phyloP scores from a whole-genome alignment of 306 rosid genomes.

The Aeschynomene evenia region DNA sequence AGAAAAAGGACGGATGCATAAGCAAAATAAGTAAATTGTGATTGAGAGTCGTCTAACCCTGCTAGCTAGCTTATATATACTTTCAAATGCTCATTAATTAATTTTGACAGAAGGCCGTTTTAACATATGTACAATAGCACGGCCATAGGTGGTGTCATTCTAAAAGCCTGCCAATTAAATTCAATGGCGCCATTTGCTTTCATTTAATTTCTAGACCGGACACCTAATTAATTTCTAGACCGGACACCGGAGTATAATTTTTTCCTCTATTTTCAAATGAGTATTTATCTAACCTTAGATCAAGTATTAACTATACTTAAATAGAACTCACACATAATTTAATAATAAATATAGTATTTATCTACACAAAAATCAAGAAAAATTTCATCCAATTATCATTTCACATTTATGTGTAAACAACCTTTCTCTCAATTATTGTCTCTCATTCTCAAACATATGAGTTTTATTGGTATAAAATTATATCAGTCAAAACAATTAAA shows the following conservation, averaged over 20 bases:
- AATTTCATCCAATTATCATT: no score
- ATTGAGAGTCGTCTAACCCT: neutral
- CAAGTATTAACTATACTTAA: no score
- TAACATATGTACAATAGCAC: slow-evolving; percentile 6
- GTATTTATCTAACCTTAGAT: no score
- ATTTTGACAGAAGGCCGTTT: neutral
- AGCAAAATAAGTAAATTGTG: neutral
- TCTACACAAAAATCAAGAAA: no score
- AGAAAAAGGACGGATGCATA: neutral
- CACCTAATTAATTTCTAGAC: neutral
- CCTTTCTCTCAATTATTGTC: no score
- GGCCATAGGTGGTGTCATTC: neutral
- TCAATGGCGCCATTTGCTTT: neutral
- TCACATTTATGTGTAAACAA: no score
- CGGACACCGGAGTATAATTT: no score
- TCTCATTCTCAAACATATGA: neutral
- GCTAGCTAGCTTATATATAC: neutral
- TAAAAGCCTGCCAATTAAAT: slow-evolving; percentile 26
- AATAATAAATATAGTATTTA: no score
- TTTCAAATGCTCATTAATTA: slow-evolving; percentile 7
- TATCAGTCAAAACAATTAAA: no score
- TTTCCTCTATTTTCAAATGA: no score
- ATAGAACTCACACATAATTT: no score
- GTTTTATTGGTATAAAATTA: no score
- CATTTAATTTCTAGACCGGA: neutral